These are phyloP conservation scores for Clarkia xantiana DNA, from an alignment of 345 rosid genomes.

Conservation along the genomic window DNA sequence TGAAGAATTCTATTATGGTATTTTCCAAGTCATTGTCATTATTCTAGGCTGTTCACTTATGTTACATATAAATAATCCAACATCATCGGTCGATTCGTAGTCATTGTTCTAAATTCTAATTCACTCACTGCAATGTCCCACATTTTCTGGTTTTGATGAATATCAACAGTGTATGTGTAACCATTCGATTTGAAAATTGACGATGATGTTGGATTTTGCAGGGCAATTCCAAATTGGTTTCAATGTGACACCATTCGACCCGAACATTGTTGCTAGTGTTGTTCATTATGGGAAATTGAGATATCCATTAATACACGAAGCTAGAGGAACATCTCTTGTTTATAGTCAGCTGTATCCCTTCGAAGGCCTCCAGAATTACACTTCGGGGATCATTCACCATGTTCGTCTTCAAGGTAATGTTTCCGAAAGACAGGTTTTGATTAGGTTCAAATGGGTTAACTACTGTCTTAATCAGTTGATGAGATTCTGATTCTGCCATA, in stretches of 20 bases:
- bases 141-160: neutral
- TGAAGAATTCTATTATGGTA: too few relatives aligned
- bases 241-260: slow-evolving; percentile 29
- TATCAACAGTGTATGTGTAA: neutral
- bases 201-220: slow-evolving; percentile 12
- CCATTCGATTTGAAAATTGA: neutral
- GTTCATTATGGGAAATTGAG: slow-evolving; percentile 40
- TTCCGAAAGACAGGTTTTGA: neutral
- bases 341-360: slow-evolving; percentile 50
- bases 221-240: slow-evolving; percentile 49
- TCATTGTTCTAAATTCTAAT: too few relatives aligned
- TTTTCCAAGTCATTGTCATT: too few relatives aligned
- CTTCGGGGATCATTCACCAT: slow-evolving; percentile 87
- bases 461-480: too few relatives aligned
- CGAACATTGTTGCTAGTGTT: slow-evolving; percentile 35
- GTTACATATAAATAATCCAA: too few relatives aligned
- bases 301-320: slow-evolving; percentile 17
- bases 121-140: neutral
- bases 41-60: too few relatives aligned
- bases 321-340: slow-evolving; percentile 43
- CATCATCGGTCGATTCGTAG: too few relatives aligned
- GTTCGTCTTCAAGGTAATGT: slow-evolving; percentile 46
- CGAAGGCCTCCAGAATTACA: slow-evolving; percentile 44
- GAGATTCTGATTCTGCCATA: too few relatives aligned
- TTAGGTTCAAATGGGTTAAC: too few relatives aligned